Evolutionary conservation across 371 early-diverging fungal species (phyloP).

Genomic region (Syncephalis plumigaleata): DNA sequence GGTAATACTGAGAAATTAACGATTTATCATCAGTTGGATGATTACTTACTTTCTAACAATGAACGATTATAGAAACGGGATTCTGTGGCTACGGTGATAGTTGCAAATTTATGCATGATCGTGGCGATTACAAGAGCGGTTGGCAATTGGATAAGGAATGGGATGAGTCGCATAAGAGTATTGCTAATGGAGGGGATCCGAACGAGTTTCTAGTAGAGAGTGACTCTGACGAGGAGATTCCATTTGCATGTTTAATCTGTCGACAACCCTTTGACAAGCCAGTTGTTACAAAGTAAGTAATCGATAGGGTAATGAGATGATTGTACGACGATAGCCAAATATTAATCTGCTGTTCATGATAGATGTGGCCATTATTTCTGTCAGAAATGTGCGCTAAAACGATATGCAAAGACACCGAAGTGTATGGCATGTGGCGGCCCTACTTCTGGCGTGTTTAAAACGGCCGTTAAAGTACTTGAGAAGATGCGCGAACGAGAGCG

Average conservation of each 20-base stretch:
- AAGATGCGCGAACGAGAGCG: constrained; percentile 32
- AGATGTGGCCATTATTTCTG: constrained; percentile 91
- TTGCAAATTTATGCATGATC: constrained; percentile 94
- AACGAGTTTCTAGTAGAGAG: constrained; percentile 30
- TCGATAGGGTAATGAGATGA: neutral
- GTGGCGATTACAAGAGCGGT: constrained; percentile 89
- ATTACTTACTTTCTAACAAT: no score
- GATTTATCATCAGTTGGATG: constrained; percentile 1
- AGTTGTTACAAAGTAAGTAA: constrained; percentile 58
- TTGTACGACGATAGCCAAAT: constrained; percentile 1
- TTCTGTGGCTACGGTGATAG: constrained; percentile 95
- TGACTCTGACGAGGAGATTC: constrained; percentile 48
- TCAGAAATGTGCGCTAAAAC: constrained; percentile 77
- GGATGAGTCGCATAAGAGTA: constrained; percentile 66
- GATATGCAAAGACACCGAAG: constrained; percentile 66
- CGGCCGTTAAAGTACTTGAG: constrained; percentile 57
- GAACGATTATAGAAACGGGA: constrained; percentile 46
- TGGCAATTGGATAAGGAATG: constrained; percentile 93
- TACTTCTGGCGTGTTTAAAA: constrained; percentile 74
- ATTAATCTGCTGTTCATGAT: neutral
- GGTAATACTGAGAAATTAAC: constrained; percentile 39
- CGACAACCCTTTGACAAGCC: constrained; percentile 70
- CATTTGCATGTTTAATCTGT: constrained; percentile 90
- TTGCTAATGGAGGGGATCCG: constrained; percentile 26
- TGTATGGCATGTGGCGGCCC: constrained; percentile 77